These are phyloP conservation scores for Aspergillus nidulans DNA, from an alignment of 495 filamentous ascomycete genomes.

Conservation along the genomic window DNA sequence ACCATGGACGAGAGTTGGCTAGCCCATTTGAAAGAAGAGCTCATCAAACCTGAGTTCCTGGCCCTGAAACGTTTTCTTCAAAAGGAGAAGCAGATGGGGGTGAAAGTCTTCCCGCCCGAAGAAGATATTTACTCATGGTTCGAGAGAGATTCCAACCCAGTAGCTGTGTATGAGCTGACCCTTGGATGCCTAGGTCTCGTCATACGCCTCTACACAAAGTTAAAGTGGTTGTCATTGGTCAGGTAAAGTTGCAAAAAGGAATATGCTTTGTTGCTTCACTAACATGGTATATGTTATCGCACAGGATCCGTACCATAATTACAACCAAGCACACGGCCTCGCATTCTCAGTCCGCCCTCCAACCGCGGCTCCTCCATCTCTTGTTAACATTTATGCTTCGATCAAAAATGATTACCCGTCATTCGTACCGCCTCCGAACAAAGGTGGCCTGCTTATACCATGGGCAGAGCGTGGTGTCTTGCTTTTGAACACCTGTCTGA, in stretches of 20 bases:
- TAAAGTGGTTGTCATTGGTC: slow-evolving; percentile 85
- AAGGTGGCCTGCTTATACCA: slow-evolving; percentile 74
- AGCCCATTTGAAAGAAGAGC: slow-evolving; percentile 75
- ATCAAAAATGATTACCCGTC: slow-evolving; percentile 82
- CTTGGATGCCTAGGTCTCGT: slow-evolving; percentile 58
- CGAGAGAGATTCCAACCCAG: slow-evolving; percentile 1
- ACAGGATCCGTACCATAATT: slow-evolving; percentile 86
- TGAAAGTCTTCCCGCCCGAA: slow-evolving; percentile 77
- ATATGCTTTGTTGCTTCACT: neutral
- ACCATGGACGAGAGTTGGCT: slow-evolving; percentile 91
- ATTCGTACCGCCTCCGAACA: slow-evolving; percentile 70
- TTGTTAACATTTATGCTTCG: slow-evolving; percentile 85
- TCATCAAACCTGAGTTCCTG: slow-evolving; percentile 72
- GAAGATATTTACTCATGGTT: slow-evolving; percentile 96
- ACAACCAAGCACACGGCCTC: slow-evolving; percentile 92
- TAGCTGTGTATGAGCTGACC: neutral
- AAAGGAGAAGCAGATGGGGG: slow-evolving; percentile 64
- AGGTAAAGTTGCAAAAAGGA: slow-evolving; percentile 25
- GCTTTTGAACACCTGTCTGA: slow-evolving; percentile 88
- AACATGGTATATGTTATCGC: too few species aligned
- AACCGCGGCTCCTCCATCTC: slow-evolving; percentile 77
- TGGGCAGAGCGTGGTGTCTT: slow-evolving; percentile 93
- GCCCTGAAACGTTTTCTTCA: slow-evolving; percentile 83
- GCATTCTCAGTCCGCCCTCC: slow-evolving; percentile 91
- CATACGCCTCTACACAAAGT: slow-evolving; percentile 84